These are phyloP conservation scores for Globisporangium iwayamae DNA, from an alignment of 352 stramenopile species.

Conservation along the genomic window DNA sequence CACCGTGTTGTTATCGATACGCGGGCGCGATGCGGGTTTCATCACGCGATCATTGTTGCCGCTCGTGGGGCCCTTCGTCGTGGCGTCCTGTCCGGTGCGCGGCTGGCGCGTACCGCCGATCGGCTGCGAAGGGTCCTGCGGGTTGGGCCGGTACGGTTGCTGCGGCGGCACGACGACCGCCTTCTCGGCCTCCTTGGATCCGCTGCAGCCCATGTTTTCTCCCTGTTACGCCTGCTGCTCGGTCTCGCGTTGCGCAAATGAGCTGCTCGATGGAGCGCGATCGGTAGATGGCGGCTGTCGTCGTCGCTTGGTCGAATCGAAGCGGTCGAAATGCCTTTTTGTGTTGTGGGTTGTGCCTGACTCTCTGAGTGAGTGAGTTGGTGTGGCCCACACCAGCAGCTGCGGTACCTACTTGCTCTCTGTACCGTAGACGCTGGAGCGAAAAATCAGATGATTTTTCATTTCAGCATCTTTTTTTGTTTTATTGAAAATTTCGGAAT, in stretches of 20 bases:
- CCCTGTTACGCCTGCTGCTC: not conserved
- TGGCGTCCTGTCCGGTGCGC: not conserved
- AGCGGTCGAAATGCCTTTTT: not conserved
- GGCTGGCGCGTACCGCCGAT: not conserved
- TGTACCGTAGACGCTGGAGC: too few species aligned
- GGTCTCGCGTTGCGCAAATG: slow-evolving; percentile 3
- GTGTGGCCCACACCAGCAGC: not conserved
- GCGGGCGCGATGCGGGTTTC: slow-evolving; percentile 9
- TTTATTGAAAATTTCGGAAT: too few species aligned
- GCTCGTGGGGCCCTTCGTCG: not conserved
- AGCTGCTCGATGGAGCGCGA: slow-evolving; percentile 1
- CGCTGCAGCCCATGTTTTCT: slow-evolving; percentile 14
- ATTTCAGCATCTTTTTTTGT: too few species aligned
- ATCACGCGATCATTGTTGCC: not conserved
- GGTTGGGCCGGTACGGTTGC: not conserved
- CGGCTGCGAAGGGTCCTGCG: slow-evolving; percentile 3
- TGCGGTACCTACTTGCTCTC: not conserved
- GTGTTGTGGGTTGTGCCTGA: not conserved
- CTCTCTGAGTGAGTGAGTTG: slow-evolving; percentile 1
- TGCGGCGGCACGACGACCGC: not conserved
- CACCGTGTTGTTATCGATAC: slow-evolving; percentile 45
- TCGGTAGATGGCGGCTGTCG: not conserved
- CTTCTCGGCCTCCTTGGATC: slow-evolving; percentile 12
- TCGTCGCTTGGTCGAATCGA: slow-evolving; percentile 10
- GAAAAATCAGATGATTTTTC: too few species aligned